Conservation (phyloP, 2,329 filamentous ascomycete genomes). For the Venturia pyrina region DNA sequence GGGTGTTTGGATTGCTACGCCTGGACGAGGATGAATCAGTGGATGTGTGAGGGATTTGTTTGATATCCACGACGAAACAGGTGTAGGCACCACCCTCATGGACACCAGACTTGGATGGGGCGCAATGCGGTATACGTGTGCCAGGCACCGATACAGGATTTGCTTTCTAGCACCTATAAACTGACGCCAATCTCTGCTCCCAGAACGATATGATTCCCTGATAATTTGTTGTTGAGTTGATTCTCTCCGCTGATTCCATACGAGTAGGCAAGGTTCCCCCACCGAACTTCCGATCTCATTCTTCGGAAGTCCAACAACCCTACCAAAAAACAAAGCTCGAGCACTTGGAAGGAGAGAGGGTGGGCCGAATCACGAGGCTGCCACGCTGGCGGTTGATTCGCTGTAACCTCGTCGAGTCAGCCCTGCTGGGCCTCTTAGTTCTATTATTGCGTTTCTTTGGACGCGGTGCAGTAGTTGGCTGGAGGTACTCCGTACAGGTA, state of each 20-base stretch:
- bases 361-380: neutral
- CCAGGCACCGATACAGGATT: neutral
- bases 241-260: too few species aligned
- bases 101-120: neutral
- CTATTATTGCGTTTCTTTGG: neutral
- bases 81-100: neutral
- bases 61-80: neutral
- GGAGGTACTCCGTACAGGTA: neutral
- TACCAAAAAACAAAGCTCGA: neutral
- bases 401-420: neutral
- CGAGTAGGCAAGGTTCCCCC: neutral
- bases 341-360: neutral
- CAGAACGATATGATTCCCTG: too few species aligned
- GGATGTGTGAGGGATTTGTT: neutral
- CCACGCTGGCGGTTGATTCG: neutral
- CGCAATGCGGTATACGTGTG: neutral
- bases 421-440: neutral
- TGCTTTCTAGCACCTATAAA: neutral
- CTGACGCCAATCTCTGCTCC: neutral
- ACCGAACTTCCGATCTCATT: neutral
- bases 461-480: neutral
- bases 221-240: neutral
- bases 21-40: neutral
- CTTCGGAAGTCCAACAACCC: neutral
- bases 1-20: neutral